phyloP scores from a whole-genome alignment of 345 rosid species.

The Anastatica hierochuntica region DNA sequence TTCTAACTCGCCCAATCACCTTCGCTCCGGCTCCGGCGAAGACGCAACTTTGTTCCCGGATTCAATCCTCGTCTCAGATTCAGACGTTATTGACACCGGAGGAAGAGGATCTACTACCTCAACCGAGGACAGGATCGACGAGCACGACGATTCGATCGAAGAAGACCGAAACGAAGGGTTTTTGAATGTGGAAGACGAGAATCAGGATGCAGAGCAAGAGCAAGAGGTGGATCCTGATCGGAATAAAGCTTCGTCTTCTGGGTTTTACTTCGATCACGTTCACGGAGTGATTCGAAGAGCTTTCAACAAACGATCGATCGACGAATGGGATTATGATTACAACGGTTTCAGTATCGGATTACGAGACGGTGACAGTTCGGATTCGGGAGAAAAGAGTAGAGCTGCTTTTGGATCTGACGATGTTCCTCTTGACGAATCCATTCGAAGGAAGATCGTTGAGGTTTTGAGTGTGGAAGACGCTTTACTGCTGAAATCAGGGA shows the following conservation, averaged over 20 bases:
- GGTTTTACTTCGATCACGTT: conserved; percentile 65
- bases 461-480: conserved; percentile 66
- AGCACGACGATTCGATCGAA: conserved; percentile 70
- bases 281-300: conserved; percentile 53
- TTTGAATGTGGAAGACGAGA: conserved; percentile 19
- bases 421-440: conserved; percentile 59
- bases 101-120: conserved; percentile 24
- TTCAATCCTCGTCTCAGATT: conserved; percentile 47
- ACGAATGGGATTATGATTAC: conserved; percentile 81
- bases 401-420: conserved; percentile 72
- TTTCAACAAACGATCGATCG: conserved; percentile 55
- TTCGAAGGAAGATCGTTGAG: conserved; percentile 56
- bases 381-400: conserved; percentile 27
- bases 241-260: conserved; percentile 33
- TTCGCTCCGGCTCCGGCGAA: conserved; percentile 23
- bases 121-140: conserved; percentile 61
- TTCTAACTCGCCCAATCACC: conserved; percentile 22
- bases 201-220: conserved; percentile 34
- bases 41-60: conserved; percentile 28
- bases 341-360: conserved; percentile 26
- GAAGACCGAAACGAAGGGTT: conserved; percentile 28
- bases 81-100: conserved; percentile 35
- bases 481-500: conserved; percentile 50
- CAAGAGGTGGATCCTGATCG: conserved; percentile 27
- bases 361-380: not conserved